Base-by-base conservation (phyloP, 371 early-diverging fungal genomes). In the Gilbertella persicaria region DNA sequence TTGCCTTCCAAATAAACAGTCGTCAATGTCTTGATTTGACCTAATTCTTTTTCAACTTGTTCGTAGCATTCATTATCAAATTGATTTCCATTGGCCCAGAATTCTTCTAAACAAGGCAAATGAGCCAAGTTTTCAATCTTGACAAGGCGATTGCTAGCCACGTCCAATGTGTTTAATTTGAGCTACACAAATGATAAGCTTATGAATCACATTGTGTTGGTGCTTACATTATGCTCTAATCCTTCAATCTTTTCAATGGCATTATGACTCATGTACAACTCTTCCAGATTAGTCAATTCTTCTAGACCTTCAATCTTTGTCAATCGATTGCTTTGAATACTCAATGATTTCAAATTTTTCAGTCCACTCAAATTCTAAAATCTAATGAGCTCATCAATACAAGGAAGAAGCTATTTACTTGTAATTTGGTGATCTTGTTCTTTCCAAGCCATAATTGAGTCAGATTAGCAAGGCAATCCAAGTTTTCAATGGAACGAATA, bases 1-100 rank as follows among this genome's bases (percentile, higher is more conserved):
- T 97, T 98, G 38, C 93, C 91, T 73, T 98, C 99, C 20, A 97
- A 77, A 69, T 98, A 98, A 5, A 97, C 90, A 0, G 98, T 97
- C 21, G 74, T 67, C 28, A 95, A 69, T 0, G 83, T 71, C 28
- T 67, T 54, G 33, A 90, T 78, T 5, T 77, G 54, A 13, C 71
- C 79, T n/a, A 95, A 77, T 66, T 91, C 83, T 3, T 55, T 37
- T 50, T 93, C 87, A 30, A 97, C 67, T 53, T 91, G 87, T n/a
- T 84, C 85, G 60, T 91, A 92, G 14, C 85, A 82, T 42, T 65
- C 69, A 36, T 57, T 66, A 23, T 80, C 80, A 40, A 98, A 74
- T 57, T 82, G 46, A 71, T 97, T 97, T 62, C 85, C 78, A 60
- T 87, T 90, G 71, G 90, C 93, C 97, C 98, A 97, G 30, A 98